Base-by-base conservation (phyloP, 371 early-diverging fungal genomes). In the Phascolomyces articulosus region DNA sequence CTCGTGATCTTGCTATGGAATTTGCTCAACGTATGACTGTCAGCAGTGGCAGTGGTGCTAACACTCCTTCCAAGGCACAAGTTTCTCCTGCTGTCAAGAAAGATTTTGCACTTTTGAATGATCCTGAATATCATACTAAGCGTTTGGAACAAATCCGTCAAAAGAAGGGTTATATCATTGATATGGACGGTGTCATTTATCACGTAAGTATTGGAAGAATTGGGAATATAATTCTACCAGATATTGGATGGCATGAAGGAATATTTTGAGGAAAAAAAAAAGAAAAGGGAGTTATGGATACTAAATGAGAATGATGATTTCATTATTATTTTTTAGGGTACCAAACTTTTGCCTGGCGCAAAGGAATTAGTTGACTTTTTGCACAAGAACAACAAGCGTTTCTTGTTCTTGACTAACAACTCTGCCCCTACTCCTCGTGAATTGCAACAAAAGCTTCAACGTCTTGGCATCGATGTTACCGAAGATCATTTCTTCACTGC, bases 111-210 rank as follows among this genome's bases (percentile, higher is more conserved):
- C 69, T 79, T 40, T 62, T 83, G 49, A 68, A 70, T 29, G 78
- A 79, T 62, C 77, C 79, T 41, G 75, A 67, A 20, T 69, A 73
- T 47, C 83, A 83, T 62, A 78, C 29, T 11, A 75, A 79, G 60
- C 79, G 85, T 56, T 69, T 88, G 44, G 82, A 80, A 48, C 67
- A 64, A 41, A 84, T 88, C 68, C 86, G 86, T 56, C 63, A 67
- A 65, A 88, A 86, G 75, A 80, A 87, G 76, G 87, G 82, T 21
- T 89, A 80, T 68, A 85, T 87, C 56, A 82, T 83, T 71, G 87
- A 89, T 78, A 89, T 89, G 87, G 87, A 89, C 69, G 89, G 89
- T 68, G 89, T 89, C 34, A 84, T 89, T 64, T 89, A 89, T 62
- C 87, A 87, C 49, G 89, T 80, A 78, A 71, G 72, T 75, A 7